Conservation (phyloP, 164 flowering plant species). For the Saururus chinensis region DNA sequence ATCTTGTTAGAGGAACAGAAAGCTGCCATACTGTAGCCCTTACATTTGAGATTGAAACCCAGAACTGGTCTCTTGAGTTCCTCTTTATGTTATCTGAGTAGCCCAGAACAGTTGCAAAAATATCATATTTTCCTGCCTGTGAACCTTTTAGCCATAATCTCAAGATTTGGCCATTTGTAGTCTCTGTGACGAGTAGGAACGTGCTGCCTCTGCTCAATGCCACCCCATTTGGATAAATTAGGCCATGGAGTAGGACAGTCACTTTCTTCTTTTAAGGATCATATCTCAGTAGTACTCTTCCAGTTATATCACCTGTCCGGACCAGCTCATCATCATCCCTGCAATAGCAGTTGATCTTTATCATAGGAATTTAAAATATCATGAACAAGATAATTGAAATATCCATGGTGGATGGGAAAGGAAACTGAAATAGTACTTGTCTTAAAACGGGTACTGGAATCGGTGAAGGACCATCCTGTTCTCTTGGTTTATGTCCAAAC, state of each 20-base stretch:
- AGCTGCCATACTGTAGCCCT: too few species aligned
- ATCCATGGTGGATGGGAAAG: neutral
- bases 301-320: neutral
- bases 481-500: neutral
- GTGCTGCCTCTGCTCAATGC: neutral
- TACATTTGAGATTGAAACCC: neutral
- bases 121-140: neutral
- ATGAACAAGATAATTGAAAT: neutral
- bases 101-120: neutral
- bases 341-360: too few species aligned
- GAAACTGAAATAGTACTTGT: neutral
- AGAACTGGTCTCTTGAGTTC: neutral
- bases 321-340: neutral
- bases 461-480: neutral
- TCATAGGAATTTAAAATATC: neutral
- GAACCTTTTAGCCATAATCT: neutral
- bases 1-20: too few species aligned
- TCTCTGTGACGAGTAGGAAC: neutral
- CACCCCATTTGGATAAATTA: neutral
- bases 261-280: neutral
- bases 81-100: neutral
- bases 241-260: neutral
- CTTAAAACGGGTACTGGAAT: neutral
- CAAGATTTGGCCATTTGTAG: neutral
- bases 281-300: neutral